phyloP scores from a whole-genome alignment of 176 grass and related monocot genomes.

The Rhynchospora breviuscula region DNA sequence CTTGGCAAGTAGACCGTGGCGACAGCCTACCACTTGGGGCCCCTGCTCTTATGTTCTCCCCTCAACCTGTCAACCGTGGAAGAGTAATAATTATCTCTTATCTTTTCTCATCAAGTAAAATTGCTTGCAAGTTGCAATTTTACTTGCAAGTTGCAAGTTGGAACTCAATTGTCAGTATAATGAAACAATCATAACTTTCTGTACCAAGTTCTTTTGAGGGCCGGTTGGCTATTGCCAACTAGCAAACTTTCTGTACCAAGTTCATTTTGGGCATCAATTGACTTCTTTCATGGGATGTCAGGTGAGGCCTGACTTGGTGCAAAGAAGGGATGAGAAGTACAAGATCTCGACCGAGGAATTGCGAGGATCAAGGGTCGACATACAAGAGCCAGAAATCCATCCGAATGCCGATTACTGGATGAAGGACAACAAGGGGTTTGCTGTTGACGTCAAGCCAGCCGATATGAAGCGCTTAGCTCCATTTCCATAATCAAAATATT shows the following conservation, averaged over 20 bases:
- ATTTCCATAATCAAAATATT: conserved; percentile 34
- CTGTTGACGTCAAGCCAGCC: conserved; percentile 51
- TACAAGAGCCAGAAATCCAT: conserved; percentile 33
- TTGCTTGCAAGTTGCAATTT: not conserved
- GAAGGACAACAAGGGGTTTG: conserved; percentile 62
- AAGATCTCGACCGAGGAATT: conserved; percentile 53
- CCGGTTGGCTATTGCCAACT: too few species aligned
- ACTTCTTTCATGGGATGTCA: not conserved
- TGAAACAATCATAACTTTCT: not conserved
- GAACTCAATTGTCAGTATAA: not conserved
- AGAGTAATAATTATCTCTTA: not conserved
- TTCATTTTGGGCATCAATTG: not conserved
- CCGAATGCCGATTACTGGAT: conserved; percentile 56
- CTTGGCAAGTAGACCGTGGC: conserved; percentile 85
- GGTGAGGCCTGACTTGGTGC: conserved; percentile 59
- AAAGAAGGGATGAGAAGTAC: conserved; percentile 46
- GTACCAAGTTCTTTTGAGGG: not conserved
- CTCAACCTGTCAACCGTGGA: conserved; percentile 45
- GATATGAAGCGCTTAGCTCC: conserved; percentile 59
- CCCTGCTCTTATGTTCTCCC: conserved; percentile 70
- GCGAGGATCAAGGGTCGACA: conserved; percentile 27
- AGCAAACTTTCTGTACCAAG: not conserved
- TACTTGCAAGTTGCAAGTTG: not conserved
- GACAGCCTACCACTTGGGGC: conserved; percentile 59
- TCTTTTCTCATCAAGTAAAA: not conserved